Conservation (phyloP, 1,284 basidiomycete genomes). For the Mrakiaceae sp. region DNA sequence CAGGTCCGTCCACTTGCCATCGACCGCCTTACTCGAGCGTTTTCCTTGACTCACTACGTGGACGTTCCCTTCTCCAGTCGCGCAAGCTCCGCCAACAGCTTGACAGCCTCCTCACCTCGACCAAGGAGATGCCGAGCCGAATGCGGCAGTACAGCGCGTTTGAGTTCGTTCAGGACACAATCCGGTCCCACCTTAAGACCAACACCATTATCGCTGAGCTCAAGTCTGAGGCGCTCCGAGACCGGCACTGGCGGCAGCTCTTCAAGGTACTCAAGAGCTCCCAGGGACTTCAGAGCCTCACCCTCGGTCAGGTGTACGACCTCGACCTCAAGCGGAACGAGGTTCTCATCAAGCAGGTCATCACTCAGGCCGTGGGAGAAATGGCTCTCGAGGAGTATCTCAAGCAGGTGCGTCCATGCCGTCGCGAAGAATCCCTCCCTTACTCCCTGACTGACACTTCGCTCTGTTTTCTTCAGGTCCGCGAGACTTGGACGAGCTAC, state of each 20-base stretch:
- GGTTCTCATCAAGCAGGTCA: conserved; percentile 78
- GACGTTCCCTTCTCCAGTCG: conserved; percentile 41
- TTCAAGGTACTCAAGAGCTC: conserved; percentile 76
- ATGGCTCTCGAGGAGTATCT: conserved; percentile 91
- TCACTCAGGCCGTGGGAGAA: conserved; percentile 97
- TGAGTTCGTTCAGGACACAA: conserved; percentile 89
- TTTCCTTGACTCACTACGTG: background rate
- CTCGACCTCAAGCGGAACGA: conserved; percentile 93
- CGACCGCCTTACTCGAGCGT: background rate
- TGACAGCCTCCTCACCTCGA: conserved; percentile 74
- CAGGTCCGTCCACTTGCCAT: conserved; percentile 31
- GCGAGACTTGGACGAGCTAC: conserved; percentile 94
- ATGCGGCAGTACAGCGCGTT: conserved; percentile 99
- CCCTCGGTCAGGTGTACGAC: conserved; percentile 93
- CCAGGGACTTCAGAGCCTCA: conserved; percentile 57
- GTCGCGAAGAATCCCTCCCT: too few relatives aligned
- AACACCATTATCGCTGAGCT: conserved; percentile 82
- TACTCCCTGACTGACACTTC: background rate
- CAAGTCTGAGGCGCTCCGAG: conserved; percentile 93
- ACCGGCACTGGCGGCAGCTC: conserved; percentile 95
- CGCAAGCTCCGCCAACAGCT: conserved; percentile 90
- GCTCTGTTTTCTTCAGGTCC: conserved; percentile 51
- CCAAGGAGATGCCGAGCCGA: conserved; percentile 95
- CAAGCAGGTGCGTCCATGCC: conserved; percentile 34
- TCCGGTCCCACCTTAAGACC: conserved; percentile 76